Evolutionary conservation across 257 asterid species (phyloP), one percentile per base, ranked within the genome.

Genomic region (Fraxinus pennsylvanica): DNA sequence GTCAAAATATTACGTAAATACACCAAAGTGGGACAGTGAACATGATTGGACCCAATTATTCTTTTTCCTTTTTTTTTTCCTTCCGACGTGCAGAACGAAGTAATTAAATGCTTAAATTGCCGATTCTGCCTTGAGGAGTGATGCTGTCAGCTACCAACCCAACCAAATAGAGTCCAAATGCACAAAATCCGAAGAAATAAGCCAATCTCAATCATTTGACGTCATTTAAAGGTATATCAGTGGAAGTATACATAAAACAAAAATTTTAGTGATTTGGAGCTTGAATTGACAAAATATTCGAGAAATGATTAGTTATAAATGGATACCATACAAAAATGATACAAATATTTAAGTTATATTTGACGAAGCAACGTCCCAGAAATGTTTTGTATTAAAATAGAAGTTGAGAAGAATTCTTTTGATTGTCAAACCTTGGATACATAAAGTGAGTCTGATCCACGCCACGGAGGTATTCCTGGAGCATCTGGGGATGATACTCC

Each of bases 401-500:
- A 79, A 83, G 68, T 78, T 59, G 66, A 75, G 30, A 71, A 76
- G 19, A 74, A 78, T 70, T 75, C 74, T 71, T 82, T 72, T 72
- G 72, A 78, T 82, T 72, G 89, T 86, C 90, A 47, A 76, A 95
- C 99, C 99, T 95, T 90, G 99, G 99, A 85, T 96, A 93, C 98
- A 96, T 90, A 85, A 96, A 96, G 94, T 88, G 90, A 78, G 96
- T 87, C 86, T 89, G 96, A 80, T 96, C 97, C 89, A 81, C 85
- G 86, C 99, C 99, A 61, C 81, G 87, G 57, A 92, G 92, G 85
- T 93, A 89, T 87, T 96, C 99, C 91, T 92, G 93, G 87, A 96
- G 93, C 97, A 96, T 91, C 92, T 93, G 98, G 59, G 99, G 99
- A 82, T 96, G 99, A 90, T 93, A 96, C 97, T 96, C 97, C 96